Base-by-base conservation (phyloP, 352 stramenopile species). In the Globisporangium lucens region DNA sequence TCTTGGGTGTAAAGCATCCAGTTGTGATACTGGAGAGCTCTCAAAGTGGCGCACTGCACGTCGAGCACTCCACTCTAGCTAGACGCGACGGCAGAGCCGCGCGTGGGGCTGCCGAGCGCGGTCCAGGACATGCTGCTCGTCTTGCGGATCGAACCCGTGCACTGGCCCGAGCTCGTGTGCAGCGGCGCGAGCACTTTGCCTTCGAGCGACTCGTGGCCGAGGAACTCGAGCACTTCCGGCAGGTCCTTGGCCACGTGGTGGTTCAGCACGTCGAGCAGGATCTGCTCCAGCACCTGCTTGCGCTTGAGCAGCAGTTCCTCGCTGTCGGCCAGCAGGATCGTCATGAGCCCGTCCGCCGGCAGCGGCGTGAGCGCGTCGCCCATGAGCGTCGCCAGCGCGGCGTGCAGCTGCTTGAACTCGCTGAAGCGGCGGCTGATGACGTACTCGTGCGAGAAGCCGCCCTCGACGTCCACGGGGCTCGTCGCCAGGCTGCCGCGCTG, bases 381-480 rank as follows among this genome's bases (percentile, higher is more conserved):
- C 83, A 91, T 89, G 61, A 90, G 67, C 8, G 79, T 76, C 55
- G 73, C 63, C 27, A 91, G 65, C 12, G 70, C 71, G n/a, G 74
- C 68, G 72, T 91, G 81, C 35, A 91, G 81, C 61, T 83, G 76
- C 75, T 91, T 91, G 67, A 91, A 91, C 63, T 91, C 83, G 57
- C 78, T 84, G 70, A 91, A 91, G 64, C 83, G 84, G 33, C 83
- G 81, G 56, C 74, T 82, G 61, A 91, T 83, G 12, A 80, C 65
- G 73, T 91, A 90, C 65, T 87, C 75, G 80, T 90, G 77, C 61
- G 75, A 70, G 68, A 87, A 87, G 57, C 78, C 78, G 24, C 27
- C 43, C 56, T 69, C 64, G 57, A 73, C 75, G 22, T 74, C 77
- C 33, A 60, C 64, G 68, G 56, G 72, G 55, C 57, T 74, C 22